Percentiles rank a stretch among this genome's conserved stretches.
Evolutionary conservation across 306 rosid species (phyloP).

Genomic region (Begonia loranthoides): DNA sequence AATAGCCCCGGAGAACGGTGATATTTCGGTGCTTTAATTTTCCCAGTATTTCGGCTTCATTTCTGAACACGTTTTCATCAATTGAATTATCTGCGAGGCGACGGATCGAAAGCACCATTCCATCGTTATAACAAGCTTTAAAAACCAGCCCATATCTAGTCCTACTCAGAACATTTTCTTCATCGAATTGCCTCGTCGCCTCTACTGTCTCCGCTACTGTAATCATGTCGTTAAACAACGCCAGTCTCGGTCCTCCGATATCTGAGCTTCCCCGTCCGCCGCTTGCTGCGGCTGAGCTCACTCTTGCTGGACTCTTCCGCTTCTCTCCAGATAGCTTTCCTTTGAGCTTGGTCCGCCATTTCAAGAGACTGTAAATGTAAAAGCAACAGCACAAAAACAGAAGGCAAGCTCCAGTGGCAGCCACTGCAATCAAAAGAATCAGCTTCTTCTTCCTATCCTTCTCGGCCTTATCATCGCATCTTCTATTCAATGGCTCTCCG

Average conservation of each 20-base stretch:
- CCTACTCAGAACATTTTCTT: conserved; percentile 90
- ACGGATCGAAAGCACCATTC: conserved; percentile 86
- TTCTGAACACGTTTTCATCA: conserved; percentile 67
- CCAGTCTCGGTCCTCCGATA: conserved; percentile 74
- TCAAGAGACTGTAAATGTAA: conserved; percentile 55
- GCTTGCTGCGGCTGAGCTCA: conserved; percentile 60
- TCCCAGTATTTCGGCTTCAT: conserved; percentile 77
- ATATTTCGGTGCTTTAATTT: conserved; percentile 70
- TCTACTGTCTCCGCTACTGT: conserved; percentile 80
- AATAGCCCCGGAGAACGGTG: conserved; percentile 88
- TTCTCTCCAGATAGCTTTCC: conserved; percentile 57
- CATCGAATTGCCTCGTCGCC: conserved; percentile 86
- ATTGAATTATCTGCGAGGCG: conserved; percentile 59
- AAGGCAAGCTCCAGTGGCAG: conserved; percentile 38
- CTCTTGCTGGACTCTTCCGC: conserved; percentile 68
- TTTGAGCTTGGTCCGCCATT: conserved; percentile 79
- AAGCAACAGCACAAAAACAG: conserved; percentile 68
- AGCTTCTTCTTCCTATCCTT: conserved; percentile 40
- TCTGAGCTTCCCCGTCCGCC: conserved; percentile 83
- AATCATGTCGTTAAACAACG: conserved; percentile 77
- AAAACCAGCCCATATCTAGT: conserved; percentile 66
- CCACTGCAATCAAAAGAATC: conserved; percentile 39
- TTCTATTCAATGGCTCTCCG: conserved; percentile 46
- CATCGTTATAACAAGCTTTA: conserved; percentile 83
- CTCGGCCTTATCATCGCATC: conserved; percentile 19